Evolutionary conservation across 345 rosid species (phyloP), one percentile per base, ranked within the genome.

Genomic region (Hirschfeldia incana): DNA sequence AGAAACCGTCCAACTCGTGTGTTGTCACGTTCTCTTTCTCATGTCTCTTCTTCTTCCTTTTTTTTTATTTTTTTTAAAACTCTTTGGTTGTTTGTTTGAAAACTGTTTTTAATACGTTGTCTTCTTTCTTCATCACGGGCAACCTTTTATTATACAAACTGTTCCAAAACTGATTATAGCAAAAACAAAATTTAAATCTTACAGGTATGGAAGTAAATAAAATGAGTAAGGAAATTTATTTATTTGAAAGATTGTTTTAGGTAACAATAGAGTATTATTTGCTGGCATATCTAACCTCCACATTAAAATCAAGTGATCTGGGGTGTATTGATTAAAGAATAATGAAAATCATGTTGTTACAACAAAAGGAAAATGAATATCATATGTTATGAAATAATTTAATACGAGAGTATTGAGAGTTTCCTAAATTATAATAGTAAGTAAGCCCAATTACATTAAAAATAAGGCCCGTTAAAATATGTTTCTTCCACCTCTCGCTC

Each of bases 1-100:
- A 73, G 2, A 73, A 67, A 74, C 78, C 75, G 70, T 74, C 70
- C 75, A 68, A 17, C 21, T 74, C 71, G 60, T 74, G 61, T 62
- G 74, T 65, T 74, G 78, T 0, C 82, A 73, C 71, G 39, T 69
- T 33, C 66, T 74, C 55, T n/a, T 60, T 27, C 62, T 67, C 55
- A 39, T 67, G 27, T 37, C 72, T 67, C 65, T 60, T 60, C 65
- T 28, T 10, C 53, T 13, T 10, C 51, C 3, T 12, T 44, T 12
- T 44, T 49, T n/a, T 46, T 13, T 12, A 3, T 46, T 49, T n/a
- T 13, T 13, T 13, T 12, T 49, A 13, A 49, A n/a, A n/a, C n/a
- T 49, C 17, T 33, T 46, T 60, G 32, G 27, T 58, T 58, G 63
- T 26, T 59, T 59, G 62, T 59, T 59, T 6, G 9, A 13, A 44